Base-by-base conservation (phyloP, 352 stramenopile species). In the Phytophthora melonis region DNA sequence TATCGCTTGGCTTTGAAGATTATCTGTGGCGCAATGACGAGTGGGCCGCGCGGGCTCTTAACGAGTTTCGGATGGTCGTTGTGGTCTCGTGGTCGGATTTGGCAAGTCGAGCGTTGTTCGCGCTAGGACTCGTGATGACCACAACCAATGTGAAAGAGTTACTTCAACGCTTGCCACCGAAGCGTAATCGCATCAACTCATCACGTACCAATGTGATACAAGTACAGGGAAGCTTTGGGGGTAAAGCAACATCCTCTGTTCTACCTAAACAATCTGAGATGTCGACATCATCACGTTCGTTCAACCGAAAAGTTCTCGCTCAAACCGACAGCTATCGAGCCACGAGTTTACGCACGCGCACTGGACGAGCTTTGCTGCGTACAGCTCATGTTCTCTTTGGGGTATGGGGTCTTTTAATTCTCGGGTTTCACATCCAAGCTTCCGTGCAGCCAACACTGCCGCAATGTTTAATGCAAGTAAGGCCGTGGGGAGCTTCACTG, bases 1-100 rank as follows among this genome's bases (percentile, higher is more conserved):
- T 47, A 11, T 8, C 57, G 0, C n/a, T 34, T 7, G 58, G 58
- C 2, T 77, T 77, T 39, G 13, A 43, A 3, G 6, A 43, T 0
- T 14, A n/a, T 1, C 2, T 63, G 1, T 72, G 58, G 63, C 49
- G 56, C 54, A 21, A 76, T 34, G 57, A 72, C n/a, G 53, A 68
- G 19, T 78, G 70, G 64, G 39, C 34, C 3, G 63, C 45, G 0
- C 43, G 53, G 21, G 53, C 52, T 11, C 18, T 68, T 8, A 66
- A 77, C 45, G 65, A 77, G 47, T 49, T 73, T 34, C 65, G 63
- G 34, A 56, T 74, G 41, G 32, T 77, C 5, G 45, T 77, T 19
- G 58, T 77, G 3, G 41, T 70, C 27, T 74, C 70, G 3, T 68
- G 60, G 39, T 30, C 16, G 0, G 70, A 77, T 49, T 47, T 77